Evolutionary conservation across 1,139 yeast species (phyloP).

Genomic region (Casaregolazyma lundiana): DNA sequence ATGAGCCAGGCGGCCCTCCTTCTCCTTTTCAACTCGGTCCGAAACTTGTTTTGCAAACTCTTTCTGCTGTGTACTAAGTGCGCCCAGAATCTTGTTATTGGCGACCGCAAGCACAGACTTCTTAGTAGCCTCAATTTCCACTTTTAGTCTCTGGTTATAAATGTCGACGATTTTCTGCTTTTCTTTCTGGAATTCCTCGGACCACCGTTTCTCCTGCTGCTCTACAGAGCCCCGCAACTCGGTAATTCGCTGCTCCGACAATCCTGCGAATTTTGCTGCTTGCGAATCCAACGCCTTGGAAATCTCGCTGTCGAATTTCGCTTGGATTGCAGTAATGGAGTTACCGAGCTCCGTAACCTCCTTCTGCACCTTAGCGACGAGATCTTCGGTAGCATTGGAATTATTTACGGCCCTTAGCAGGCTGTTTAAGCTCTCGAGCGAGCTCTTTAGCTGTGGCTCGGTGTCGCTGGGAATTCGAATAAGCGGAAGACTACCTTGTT

Average conservation of each 20-base stretch:
- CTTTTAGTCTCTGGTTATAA: slow-evolving; percentile 53
- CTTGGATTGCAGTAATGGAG: slow-evolving; percentile 25
- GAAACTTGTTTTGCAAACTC: slow-evolving; percentile 63
- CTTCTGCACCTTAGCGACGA: slow-evolving; percentile 26
- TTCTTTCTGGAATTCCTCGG: slow-evolving; percentile 56
- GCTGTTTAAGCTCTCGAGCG: slow-evolving; percentile 49
- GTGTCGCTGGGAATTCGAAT: slow-evolving; percentile 30
- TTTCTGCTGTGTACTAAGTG: slow-evolving; percentile 67
- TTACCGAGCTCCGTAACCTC: slow-evolving; percentile 29
- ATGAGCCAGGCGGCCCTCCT: slow-evolving; percentile 73
- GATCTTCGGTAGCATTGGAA: slow-evolving; percentile 30
- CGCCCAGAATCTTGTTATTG: slow-evolving; percentile 67
- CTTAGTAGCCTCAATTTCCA: slow-evolving; percentile 68
- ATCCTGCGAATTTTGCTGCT: slow-evolving; percentile 25
- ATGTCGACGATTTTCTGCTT: slow-evolving; percentile 60
- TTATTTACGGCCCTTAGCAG: slow-evolving; percentile 50
- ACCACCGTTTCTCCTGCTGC: slow-evolving; percentile 49
- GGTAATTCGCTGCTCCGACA: slow-evolving; percentile 25
- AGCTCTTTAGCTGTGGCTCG: slow-evolving; percentile 46
- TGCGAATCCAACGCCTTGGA: slow-evolving; percentile 25
- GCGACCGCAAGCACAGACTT: slow-evolving; percentile 69
- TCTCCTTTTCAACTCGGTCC: slow-evolving; percentile 69
- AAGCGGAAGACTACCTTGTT: slow-evolving; percentile 22
- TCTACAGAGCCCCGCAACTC: slow-evolving; percentile 39
- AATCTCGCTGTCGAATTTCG: slow-evolving; percentile 24